Percentiles rank a stretch among this genome's conserved stretches.
phyloP scores from a whole-genome alignment of 495 filamentous ascomycete genomes.

The Penicillium canescens region DNA sequence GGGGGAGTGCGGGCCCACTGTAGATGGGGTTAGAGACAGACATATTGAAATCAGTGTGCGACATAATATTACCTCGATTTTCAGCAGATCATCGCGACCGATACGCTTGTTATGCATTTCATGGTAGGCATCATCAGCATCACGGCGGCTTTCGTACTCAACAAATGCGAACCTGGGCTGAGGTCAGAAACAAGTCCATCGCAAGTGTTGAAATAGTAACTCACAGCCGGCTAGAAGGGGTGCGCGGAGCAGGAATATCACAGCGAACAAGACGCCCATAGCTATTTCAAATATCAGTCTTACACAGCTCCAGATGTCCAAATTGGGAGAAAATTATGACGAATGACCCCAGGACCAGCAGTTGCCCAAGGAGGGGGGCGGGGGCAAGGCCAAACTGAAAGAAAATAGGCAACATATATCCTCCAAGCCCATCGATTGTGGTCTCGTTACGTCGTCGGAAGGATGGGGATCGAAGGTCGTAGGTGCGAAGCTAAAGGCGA shows the following conservation, averaged over 20 bases:
- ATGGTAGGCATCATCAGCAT: constrained; percentile 98
- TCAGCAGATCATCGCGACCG: constrained; percentile 91
- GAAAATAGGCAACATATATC: not conserved
- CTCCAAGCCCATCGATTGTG: not conserved
- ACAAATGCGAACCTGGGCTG: constrained; percentile 89
- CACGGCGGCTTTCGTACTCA: constrained; percentile 97
- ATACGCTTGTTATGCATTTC: constrained; percentile 99
- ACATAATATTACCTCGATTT: constrained; percentile 77
- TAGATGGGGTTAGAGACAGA: constrained; percentile 4
- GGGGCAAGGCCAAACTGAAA: not conserved
- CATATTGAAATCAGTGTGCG: not conserved
- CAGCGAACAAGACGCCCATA: constrained; percentile 98
- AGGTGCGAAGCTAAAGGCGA: constrained; percentile 48
- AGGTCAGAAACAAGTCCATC: constrained; percentile 16
- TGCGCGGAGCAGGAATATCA: constrained; percentile 95
- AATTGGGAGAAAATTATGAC: constrained; percentile 10
- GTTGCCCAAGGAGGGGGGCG: not conserved
- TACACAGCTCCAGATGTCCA: not conserved
- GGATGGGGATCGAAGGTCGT: constrained; percentile 8
- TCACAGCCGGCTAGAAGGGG: constrained; percentile 90
- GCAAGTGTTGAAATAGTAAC: constrained; percentile 36
- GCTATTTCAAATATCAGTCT: constrained; percentile 49
- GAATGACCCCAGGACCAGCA: constrained; percentile 13
- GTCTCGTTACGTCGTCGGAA: constrained; percentile 13
- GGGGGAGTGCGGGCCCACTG: constrained; percentile 99